Conservation (phyloP, 2,329 filamentous ascomycete species). For the Colletotrichum graminicola region DNA sequence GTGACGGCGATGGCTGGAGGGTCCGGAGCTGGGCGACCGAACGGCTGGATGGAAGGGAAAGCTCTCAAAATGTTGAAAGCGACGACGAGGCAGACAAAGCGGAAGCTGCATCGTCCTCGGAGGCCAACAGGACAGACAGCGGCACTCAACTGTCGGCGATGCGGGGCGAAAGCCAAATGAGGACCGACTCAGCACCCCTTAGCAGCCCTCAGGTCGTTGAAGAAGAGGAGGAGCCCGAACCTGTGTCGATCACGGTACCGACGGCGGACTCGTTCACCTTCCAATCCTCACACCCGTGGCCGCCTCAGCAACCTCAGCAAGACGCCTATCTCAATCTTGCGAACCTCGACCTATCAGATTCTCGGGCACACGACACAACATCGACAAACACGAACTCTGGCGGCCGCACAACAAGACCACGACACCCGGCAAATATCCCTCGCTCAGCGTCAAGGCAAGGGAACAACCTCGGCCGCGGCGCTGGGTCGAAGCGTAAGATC, state of each 20-base stretch:
- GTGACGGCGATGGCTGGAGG: slow-evolving; percentile 80
- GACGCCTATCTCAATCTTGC: slow-evolving; percentile 71
- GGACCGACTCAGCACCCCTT: slow-evolving; percentile 54
- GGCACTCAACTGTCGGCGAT: slow-evolving; percentile 44
- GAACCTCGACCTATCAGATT: slow-evolving; percentile 71
- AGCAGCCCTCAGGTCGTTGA: slow-evolving; percentile 38
- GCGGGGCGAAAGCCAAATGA: slow-evolving; percentile 44
- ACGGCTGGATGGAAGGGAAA: slow-evolving; percentile 73
- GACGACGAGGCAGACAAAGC: slow-evolving; percentile 77
- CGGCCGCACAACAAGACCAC: slow-evolving; percentile 35
- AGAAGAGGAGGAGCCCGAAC: slow-evolving; percentile 40
- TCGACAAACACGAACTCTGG: slow-evolving; percentile 45
- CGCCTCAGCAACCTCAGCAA: slow-evolving; percentile 56
- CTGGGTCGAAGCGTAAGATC: slow-evolving; percentile 79
- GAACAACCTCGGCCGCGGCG: slow-evolving; percentile 69
- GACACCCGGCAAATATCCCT: slow-evolving; percentile 38
- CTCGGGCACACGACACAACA: slow-evolving; percentile 55
- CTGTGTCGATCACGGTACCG: slow-evolving; percentile 61
- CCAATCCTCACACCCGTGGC: slow-evolving; percentile 70
- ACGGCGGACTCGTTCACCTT: slow-evolving; percentile 77
- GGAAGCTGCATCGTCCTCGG: slow-evolving; percentile 70
- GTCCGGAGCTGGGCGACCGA: slow-evolving; percentile 76
- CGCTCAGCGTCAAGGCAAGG: slow-evolving; percentile 38
- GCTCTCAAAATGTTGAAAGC: slow-evolving; percentile 69
- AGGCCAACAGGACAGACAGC: slow-evolving; percentile 62